Base-by-base conservation (phyloP, 306 rosid genomes). In the Prinsepia uniflora region DNA sequence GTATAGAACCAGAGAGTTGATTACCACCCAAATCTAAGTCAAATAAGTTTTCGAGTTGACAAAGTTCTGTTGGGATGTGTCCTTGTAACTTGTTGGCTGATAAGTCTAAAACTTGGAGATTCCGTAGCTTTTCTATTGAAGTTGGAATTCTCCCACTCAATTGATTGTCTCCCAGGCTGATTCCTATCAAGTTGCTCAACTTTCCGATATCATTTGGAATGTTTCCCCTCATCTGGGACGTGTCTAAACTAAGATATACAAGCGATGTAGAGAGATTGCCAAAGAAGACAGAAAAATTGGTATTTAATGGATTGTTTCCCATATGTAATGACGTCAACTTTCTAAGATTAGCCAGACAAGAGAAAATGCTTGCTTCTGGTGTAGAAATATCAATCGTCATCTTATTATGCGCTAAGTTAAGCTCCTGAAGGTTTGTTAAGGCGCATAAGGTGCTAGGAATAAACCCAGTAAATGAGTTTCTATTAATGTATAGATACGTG, bases 371-470 rank as follows among this genome's bases (percentile, higher is more conserved):
- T 47, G 50, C 50, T 47, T 47, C 50, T 10, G 50, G 50, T 3
- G 56, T 50, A 17, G 56, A 50, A 50, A 9, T 50, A 6, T 50
- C 56, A 17, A 50, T 17, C 22, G 56, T 50, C 56, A 50, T 15
- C 6, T 50, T 50, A 50, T 50, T 50, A 3, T 0, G 0, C 10
- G 0, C 0, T 50, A 50, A n/a, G 4, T 2, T 0, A 50, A 50
- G 56, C 22, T 10, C 0, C 56, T 50, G 22, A 50, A 50, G 56
- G 22, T 50, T 50, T 50, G 4, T 50, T 6, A 50, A 7, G 56
- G 56, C 20, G 17, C 63, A 46, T 0, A 75, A 12, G 0, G 52
- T 39, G 17, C 17, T 18, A 6, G 79, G 72, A 36, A 75, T 75
- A 6, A 10, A 36, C 3, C 79, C 73, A 1, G 54, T 57, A 22